These are phyloP conservation scores for Paramecium tetraurelia DNA, from an alignment of 73 alveolate species.

Conservation along the genomic window DNA sequence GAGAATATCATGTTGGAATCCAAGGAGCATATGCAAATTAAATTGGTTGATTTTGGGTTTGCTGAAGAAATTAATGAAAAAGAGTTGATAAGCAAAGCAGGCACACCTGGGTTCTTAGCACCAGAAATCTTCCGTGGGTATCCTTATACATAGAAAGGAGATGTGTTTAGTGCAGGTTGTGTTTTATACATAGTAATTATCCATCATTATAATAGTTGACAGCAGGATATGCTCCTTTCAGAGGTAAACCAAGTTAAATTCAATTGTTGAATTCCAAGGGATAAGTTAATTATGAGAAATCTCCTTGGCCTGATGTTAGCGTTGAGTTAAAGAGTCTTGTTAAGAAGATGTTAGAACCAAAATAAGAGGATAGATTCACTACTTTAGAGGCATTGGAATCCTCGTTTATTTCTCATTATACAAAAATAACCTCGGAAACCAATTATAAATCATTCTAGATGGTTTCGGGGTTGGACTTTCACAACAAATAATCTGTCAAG, in stretches of 20 bases:
- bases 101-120: slow-evolving; percentile 61
- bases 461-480: neutral
- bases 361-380: neutral
- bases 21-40: slow-evolving; percentile 1
- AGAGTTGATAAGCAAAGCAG: slow-evolving; percentile 44
- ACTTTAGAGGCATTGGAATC: neutral
- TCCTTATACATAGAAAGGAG: slow-evolving; percentile 60
- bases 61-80: slow-evolving; percentile 55
- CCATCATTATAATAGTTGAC: neutral
- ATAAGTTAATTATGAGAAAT: neutral
- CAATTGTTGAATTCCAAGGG: neutral
- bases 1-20: slow-evolving; percentile 56
- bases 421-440: neutral
- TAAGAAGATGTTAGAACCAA: slow-evolving; percentile 9
- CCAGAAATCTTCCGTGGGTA: slow-evolving; percentile 50
- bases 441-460: neutral
- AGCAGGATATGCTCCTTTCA: slow-evolving; percentile 36
- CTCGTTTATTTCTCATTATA: neutral
- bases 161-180: slow-evolving; percentile 59
- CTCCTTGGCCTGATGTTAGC: slow-evolving; percentile 15
- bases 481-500: neutral
- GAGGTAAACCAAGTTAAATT: neutral
- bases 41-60: slow-evolving; percentile 65
- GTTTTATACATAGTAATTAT: slow-evolving; percentile 23
- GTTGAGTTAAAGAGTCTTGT: neutral